Base-by-base conservation (phyloP, 306 rosid species). In the Betula pendula region DNA sequence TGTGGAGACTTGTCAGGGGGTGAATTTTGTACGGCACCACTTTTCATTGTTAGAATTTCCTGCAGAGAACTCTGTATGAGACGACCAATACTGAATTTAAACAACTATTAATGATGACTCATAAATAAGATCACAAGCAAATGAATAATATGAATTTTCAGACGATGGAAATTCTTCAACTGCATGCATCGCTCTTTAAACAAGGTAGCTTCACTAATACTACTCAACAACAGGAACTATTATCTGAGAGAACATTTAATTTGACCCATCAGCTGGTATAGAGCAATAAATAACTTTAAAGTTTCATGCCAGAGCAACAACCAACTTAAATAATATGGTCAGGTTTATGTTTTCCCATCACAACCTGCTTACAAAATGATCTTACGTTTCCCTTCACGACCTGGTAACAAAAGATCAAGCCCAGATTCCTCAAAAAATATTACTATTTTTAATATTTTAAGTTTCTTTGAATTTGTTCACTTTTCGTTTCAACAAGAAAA, bases 11-110 rank as follows among this genome's bases (percentile, higher is more conserved):
- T 95, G 50, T 95, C 90, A 0, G 93, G 89, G 42, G 98, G 98
- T 77, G 97, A 92, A 70, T 95, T 84, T 88, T 92, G 97, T 25
- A 95, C 97, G 24, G 97, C 96, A 5, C 98, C 98, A 25, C 96
- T 63, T 85, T 95, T 95, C 79, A 75, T 84, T 31, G 93, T 88
- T 67, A 92, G 79, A 72, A 95, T 83, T 79, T 88, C 97, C 98
- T 95, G 85, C 80, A 79, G 24, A 85, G n/a, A 75, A 73, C 71
- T 75, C 47, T 53, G 47, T 35, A 66, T 70, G 58, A 85, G 80
- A 77, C 71, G 47, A 69, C 53, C 14, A 31, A 0, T 42, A 22
- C 59, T 47, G 8, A 53, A 67, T 50, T 29, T 9, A 13, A 70
- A 19, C 1, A 33, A 7, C n/a, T 8, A 22, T 12, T 22, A 63